Base-by-base conservation (phyloP, 1,284 basidiomycete species). In the Polyporus tsugae region DNA sequence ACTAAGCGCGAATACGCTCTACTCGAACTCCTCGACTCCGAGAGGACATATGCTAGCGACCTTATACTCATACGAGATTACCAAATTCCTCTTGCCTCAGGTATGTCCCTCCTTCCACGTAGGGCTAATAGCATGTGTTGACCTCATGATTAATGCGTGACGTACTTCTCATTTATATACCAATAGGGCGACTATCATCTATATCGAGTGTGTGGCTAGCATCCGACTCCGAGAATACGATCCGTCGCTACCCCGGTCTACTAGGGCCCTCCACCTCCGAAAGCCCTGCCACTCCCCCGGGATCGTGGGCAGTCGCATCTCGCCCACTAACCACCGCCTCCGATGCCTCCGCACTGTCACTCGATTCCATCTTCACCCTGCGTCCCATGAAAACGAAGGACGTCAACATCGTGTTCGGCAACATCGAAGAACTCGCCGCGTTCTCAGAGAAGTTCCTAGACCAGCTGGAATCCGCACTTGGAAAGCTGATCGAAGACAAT, bases 11-110 rank as follows among this genome's bases (percentile, higher is more conserved):
- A 90, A 29, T 93, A 97, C 77, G 92, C 95, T 1, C 83, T 98
- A 41, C 87, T 91, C 59, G 96, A 98, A 76, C 84, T 97, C 29
- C 86, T 95, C 53, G 87, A 89, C 11, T 96, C 95, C 22, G 96
- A 98, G 78, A 85, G 92, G 38, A 90, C 93, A 0, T 97, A 97
- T 80, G 94, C 96, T 1, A 91, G 89, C 13, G 96, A 98, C 82
- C 85, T 98, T 22, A 91, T 91, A 2, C 84, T 98, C 61, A 89
- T 98, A 64, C 86, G 92, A 59, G 93, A 96, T 73, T 87, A 96
- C 38, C 95, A 96, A 78, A 89, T 96, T 59, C 92, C 92, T 9
- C 80, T 93, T 66, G 92, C 92, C 41, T 80, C 91, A 76, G 92
- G 93, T 86, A 70, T 66, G 76, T 78, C 6, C 41, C 22, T 36